Evolutionary conservation across 768 basidiomycete genomes (phyloP), one percentile per base, ranked within the genome.

Genomic region (Cystobasidium ongulense): DNA sequence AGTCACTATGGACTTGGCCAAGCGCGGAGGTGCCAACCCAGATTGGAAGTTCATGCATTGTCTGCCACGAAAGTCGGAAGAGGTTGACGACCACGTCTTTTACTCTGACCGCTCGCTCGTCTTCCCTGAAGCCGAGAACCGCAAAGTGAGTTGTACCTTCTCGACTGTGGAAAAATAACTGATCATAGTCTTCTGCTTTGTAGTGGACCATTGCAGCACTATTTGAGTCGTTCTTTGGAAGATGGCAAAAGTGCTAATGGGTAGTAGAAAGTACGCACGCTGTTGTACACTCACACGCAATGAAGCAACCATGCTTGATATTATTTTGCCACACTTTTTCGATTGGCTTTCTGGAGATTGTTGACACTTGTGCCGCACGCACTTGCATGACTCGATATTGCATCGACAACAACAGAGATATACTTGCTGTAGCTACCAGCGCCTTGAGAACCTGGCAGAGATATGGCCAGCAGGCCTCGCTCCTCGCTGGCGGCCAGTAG

Each of bases 41-140:
- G 76, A 79, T 64, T 78, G 76, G 73, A 75, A 89, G 81, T 97
- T 98, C 85, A 82, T 98, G 81, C 96, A 99, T 79, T 98, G 95
- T 81, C 84, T 99, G 27, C 96, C 96, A 29, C 85, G 95, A 74
- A 96, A 99, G 83, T 81, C 85, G 53, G 84, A 96, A 76, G 95
- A 99, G 81, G 95, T 99, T 57, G 90, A 97, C 80, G 93, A 98
- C 79, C 92, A 95, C 84, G 93, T 98, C 21, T 97, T 97, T 81
- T 96, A 97, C 80, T 91, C 93, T 8, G 86, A 89, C 41, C 88
- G 93, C 57, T 92, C 90, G 18, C 86, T 96, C 54, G 95, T 90
- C 15, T 99, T 93, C 86, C 89, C 87, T 18, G 93, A 93, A 82
- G 89, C 92, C 0, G 94, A 97, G 83, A 99, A 99, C 83, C 86